These are phyloP conservation scores for Trypethelium eluteriae DNA, from an alignment of 495 filamentous ascomycete species.

Conservation along the genomic window DNA sequence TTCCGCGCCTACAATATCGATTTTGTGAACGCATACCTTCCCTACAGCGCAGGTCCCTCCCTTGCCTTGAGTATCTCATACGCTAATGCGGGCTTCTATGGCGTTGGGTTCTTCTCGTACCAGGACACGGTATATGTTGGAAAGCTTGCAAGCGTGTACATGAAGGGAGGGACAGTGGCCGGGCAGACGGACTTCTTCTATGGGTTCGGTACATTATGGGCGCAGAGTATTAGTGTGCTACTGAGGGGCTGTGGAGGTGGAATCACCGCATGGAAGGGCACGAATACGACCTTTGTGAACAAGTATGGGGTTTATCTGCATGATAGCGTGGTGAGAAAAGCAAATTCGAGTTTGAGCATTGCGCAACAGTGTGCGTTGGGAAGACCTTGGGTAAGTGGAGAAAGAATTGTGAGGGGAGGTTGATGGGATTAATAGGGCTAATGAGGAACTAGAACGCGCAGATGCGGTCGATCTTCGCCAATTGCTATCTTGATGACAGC, in stretches of 20 bases:
- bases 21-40: slow-evolving; percentile 49
- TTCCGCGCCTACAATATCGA: slow-evolving; percentile 56
- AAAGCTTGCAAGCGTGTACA: slow-evolving; percentile 54
- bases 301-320: slow-evolving; percentile 57
- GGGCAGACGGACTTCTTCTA: slow-evolving; percentile 51
- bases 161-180: slow-evolving; percentile 46
- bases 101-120: slow-evolving; percentile 50
- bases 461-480: slow-evolving; percentile 48
- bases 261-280: slow-evolving; percentile 60
- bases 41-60: slow-evolving; percentile 47
- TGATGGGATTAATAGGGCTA: slow-evolving; percentile 47
- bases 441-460: slow-evolving; percentile 52
- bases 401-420: slow-evolving; percentile 44
- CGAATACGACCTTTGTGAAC: slow-evolving; percentile 54
- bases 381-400: slow-evolving; percentile 42
- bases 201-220: slow-evolving; percentile 27
- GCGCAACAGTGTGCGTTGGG: slow-evolving; percentile 48
- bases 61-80: slow-evolving; percentile 49
- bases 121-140: slow-evolving; percentile 58
- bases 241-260: slow-evolving; percentile 54
- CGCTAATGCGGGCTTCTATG: slow-evolving; percentile 54
- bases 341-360: slow-evolving; percentile 46
- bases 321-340: slow-evolving; percentile 42
- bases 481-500: slow-evolving; percentile 45
- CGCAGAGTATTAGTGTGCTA: slow-evolving; percentile 24